Evolutionary conservation across 2,329 filamentous ascomycete species (phyloP).

Genomic region (Cercospora sp.): DNA sequence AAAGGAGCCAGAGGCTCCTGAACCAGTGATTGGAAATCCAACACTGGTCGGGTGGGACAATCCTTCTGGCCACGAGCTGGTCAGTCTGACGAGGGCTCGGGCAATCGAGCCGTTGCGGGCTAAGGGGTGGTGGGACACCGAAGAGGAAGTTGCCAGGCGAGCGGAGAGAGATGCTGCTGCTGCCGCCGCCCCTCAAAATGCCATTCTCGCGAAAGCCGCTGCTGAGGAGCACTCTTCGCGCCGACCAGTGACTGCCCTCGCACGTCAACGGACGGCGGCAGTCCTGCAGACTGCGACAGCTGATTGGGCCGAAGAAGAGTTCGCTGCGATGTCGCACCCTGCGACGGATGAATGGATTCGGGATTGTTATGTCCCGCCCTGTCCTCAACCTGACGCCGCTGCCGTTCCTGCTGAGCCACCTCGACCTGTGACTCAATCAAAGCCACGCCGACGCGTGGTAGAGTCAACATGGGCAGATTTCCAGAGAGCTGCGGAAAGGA

Average conservation of each 20-base stretch:
- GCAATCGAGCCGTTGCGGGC: not conserved
- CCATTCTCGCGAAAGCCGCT: not conserved
- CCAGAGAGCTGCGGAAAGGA: not conserved
- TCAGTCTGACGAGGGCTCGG: not conserved
- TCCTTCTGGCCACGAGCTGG: not conserved
- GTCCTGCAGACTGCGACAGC: not conserved
- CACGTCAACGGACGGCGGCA: not conserved
- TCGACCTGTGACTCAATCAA: not conserved
- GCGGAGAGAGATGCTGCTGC: not conserved
- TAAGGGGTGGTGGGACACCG: not conserved
- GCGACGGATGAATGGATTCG: not conserved
- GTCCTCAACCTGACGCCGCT: not conserved
- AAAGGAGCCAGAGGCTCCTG: not conserved
- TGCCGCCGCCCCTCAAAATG: not conserved
- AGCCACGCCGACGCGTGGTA: not conserved
- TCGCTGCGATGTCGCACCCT: not conserved
- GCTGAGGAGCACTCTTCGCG: not conserved
- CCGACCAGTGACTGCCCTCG: not conserved
- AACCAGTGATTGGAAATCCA: not conserved
- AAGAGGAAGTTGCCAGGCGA: not conserved
- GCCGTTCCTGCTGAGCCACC: not conserved
- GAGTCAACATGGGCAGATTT: not conserved
- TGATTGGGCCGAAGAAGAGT: not conserved
- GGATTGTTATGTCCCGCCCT: too few relatives aligned
- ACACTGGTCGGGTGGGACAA: not conserved